Base-by-base conservation (phyloP, 2,329 filamentous ascomycete species). In the Xylariomycetidae sp. region DNA sequence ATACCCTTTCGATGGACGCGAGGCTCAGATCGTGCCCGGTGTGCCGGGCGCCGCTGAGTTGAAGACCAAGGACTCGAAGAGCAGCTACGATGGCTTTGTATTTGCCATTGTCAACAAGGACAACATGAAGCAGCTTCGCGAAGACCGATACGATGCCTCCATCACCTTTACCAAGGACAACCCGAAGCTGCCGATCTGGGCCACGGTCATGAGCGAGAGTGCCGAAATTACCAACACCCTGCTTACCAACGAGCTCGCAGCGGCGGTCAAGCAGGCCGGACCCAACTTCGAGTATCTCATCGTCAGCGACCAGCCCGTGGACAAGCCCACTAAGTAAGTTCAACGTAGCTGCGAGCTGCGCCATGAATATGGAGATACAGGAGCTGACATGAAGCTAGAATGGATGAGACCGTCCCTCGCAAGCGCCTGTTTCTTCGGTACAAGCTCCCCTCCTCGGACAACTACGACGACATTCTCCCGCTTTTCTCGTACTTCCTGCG, bases 81-180 rank as follows among this genome's bases (percentile, higher is more conserved):
- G 79, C 67, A 63, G 65, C 37, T 96, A 82, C 53, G 92, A 96
- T 57, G 81, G 81, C 27, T 98, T 96, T 53, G 90, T 98, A 44
- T 96, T 85, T 76, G 90, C 88, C 31, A 63, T 98, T 47, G 89
- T 96, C 42, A 87, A 96, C 74, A 98, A 98, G 76, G 82, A 88
- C 51, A 67, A 74, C 58, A 96, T 98, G 90, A 86, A 85, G 68
- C 70, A 77, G 52, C 74, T 95, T 50, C 83, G 92, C 41, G 85
- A 95, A 29, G 87, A 95, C 43, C 85, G 92, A 50, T 98, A 95
- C 64, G 92, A 98, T 58, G 69, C 95, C 34, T 94, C 86, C 33
- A 75, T 98, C 48, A 95, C 92, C 25, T 79, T 80, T 45, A 95
- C 90, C 56, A 95, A 94, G 72, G 92, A 98, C 54, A 78, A 89